phyloP scores from a whole-genome alignment of 257 asterid genomes.

The Osmanthus fragrans region DNA sequence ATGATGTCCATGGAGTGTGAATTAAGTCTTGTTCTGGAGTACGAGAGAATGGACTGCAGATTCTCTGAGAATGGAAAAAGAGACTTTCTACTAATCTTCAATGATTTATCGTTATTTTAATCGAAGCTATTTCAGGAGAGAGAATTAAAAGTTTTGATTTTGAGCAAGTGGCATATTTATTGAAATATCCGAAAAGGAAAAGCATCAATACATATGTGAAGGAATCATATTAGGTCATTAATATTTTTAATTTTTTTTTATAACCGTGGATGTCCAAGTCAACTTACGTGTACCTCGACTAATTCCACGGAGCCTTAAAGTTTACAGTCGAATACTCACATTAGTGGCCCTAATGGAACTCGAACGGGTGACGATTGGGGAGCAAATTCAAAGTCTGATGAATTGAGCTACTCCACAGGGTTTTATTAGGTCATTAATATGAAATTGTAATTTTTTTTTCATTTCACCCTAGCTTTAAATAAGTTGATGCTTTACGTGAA shows the following conservation, averaged over 20 bases:
- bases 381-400: no score
- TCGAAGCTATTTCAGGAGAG: not conserved
- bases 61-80: not conserved
- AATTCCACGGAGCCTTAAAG: no score
- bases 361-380: no score
- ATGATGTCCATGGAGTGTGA: not conserved
- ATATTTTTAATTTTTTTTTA: not conserved
- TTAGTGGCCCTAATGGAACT: no score
- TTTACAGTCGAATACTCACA: no score
- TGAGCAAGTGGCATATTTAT: not conserved
- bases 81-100: not conserved
- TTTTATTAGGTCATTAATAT: not conserved
- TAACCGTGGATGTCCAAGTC: no score
- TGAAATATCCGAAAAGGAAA: not conserved
- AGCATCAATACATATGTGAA: not conserved
- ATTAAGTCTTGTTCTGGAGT: not conserved
- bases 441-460: not conserved
- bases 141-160: not conserved
- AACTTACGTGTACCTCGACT: no score
- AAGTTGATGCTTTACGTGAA: not conserved
- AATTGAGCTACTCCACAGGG: no score
- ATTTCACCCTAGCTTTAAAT: not conserved
- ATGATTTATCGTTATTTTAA: not conserved
- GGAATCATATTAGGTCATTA: not conserved
- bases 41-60: not conserved